These are phyloP conservation scores for Plantago lanceolata DNA, from an alignment of 305 asterid species.

Conservation along the genomic window DNA sequence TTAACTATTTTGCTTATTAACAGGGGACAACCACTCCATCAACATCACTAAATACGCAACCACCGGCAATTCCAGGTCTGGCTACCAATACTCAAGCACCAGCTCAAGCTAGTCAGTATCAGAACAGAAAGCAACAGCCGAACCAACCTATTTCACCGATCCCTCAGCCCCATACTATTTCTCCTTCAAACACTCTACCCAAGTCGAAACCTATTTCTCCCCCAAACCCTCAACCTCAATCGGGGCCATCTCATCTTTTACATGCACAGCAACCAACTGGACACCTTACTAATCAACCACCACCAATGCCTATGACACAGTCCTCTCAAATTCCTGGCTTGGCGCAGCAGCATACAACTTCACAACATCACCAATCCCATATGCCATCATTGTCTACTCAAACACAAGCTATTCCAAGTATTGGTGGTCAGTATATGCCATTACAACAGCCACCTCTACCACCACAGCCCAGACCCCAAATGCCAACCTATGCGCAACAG, in stretches of 20 bases:
- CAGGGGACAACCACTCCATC: slow-evolving; percentile 54
- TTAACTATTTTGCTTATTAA: slow-evolving; percentile 26
- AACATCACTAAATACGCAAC: slow-evolving; percentile 51
- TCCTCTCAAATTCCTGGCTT: slow-evolving; percentile 54
- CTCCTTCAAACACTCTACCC: slow-evolving; percentile 48
- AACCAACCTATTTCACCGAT: slow-evolving; percentile 38
- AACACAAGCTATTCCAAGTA: slow-evolving; percentile 59
- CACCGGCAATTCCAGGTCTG: slow-evolving; percentile 43
- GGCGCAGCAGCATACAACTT: slow-evolving; percentile 57
- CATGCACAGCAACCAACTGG: slow-evolving; percentile 53
- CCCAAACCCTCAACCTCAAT: slow-evolving; percentile 31
- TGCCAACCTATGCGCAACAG: slow-evolving; percentile 66
- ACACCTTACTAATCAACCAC: slow-evolving; percentile 44
- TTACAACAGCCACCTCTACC: slow-evolving; percentile 64
- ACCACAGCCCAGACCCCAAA: slow-evolving; percentile 56
- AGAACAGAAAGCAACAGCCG: slow-evolving; percentile 57
- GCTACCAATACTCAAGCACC: slow-evolving; percentile 48
- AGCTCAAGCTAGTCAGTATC: slow-evolving; percentile 55
- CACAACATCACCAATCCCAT: slow-evolving; percentile 59
- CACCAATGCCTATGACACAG: slow-evolving; percentile 47
- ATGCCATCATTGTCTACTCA: slow-evolving; percentile 52
- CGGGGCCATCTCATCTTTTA: slow-evolving; percentile 51
- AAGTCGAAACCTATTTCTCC: slow-evolving; percentile 36
- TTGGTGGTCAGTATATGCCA: slow-evolving; percentile 56
- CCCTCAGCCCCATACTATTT: slow-evolving; percentile 41